phyloP scores from a whole-genome alignment of 208 protist species.

The Trypanosomatidae sp. region DNA sequence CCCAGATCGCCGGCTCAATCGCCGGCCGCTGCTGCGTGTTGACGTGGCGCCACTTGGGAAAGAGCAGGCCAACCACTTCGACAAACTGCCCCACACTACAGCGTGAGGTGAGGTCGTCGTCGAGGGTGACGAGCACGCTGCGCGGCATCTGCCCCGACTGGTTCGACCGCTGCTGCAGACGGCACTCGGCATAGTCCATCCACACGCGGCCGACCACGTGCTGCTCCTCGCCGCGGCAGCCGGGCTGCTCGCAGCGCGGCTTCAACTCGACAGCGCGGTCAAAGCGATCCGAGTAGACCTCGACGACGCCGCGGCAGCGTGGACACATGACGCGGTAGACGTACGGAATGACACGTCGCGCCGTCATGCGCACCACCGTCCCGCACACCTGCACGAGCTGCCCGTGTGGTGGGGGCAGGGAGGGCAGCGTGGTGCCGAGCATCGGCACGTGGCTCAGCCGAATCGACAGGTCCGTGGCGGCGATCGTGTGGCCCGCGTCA shows the following conservation, averaged over 20 bases:
- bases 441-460: constrained; percentile 59
- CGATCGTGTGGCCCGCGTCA: constrained; percentile 23
- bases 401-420: constrained; percentile 38
- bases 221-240: constrained; percentile 54
- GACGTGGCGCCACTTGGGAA: constrained; percentile 52
- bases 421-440: constrained; percentile 23
- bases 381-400: constrained; percentile 65
- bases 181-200: constrained; percentile 87
- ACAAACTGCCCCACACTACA: constrained; percentile 79
- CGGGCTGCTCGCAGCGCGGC: constrained; percentile 21
- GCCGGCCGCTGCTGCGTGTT: constrained; percentile 37
- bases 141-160: constrained; percentile 57
- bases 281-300: constrained; percentile 42
- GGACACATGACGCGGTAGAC: constrained; percentile 50
- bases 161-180: constrained; percentile 74
- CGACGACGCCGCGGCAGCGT: constrained; percentile 28
- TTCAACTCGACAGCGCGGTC: constrained; percentile 35
- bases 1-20: constrained; percentile 73
- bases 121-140: constrained; percentile 64
- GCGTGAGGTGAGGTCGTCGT: constrained; percentile 68
- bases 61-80: constrained; percentile 72
- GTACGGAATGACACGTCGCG: constrained; percentile 67
- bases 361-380: constrained; percentile 71
- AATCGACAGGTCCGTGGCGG: constrained; percentile 30
- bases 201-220: constrained; percentile 58